These are phyloP conservation scores for Bocquillonia castaneifolia DNA, from an alignment of 441 rosid species.

Conservation along the genomic window DNA sequence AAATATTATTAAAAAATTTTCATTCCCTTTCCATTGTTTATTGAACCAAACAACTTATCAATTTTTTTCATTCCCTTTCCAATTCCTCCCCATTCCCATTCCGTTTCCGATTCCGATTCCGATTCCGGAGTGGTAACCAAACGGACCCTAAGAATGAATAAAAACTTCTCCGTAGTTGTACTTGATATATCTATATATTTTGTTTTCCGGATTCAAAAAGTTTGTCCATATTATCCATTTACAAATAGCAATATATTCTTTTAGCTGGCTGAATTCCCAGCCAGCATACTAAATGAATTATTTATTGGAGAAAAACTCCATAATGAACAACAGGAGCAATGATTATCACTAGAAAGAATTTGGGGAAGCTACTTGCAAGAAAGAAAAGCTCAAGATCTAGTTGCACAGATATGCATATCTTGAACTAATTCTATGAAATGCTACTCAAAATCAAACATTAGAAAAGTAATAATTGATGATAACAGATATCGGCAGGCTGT, in stretches of 20 bases:
- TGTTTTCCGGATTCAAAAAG: background rate
- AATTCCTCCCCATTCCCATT: too few species aligned
- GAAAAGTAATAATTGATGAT: background rate
- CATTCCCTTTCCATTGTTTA: too few species aligned
- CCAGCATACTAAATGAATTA: background rate
- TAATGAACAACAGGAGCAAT: background rate
- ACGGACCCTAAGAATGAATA: background rate
- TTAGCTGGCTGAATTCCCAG: background rate
- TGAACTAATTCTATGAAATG: background rate
- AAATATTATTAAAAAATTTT: too few species aligned
- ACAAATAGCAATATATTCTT: background rate
- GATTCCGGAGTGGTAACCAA: too few species aligned
- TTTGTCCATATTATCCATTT: constrained; percentile 4
- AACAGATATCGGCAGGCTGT: too few species aligned
- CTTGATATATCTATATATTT: background rate
- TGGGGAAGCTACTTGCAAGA: background rate
- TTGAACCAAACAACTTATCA: too few species aligned
- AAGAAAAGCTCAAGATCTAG: background rate
- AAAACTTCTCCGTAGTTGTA: background rate
- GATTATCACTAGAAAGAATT: background rate
- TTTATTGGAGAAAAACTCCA: background rate
- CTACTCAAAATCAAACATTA: background rate
- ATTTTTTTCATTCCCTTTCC: too few species aligned
- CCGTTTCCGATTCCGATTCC: too few species aligned
- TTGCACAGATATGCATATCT: background rate